Evolutionary conservation across 2,329 filamentous ascomycete genomes (phyloP).

Genomic region (Monilinia vaccinii-corymbosi): DNA sequence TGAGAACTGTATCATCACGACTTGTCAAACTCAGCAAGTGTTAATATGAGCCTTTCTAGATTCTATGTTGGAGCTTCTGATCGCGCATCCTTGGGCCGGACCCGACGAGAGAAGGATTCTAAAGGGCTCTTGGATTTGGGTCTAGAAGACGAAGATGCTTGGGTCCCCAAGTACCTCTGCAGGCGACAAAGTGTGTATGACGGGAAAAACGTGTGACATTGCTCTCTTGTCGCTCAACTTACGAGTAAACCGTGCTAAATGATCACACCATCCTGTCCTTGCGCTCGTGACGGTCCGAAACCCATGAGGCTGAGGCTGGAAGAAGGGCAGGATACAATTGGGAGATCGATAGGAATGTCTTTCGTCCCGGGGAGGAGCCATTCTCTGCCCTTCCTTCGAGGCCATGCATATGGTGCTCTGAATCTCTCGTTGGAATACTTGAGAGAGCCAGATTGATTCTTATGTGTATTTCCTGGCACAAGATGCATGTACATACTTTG

Average conservation of each 20-base stretch:
- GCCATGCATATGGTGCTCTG: neutral
- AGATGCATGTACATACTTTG: too few species aligned
- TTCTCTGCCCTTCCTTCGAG: too few species aligned
- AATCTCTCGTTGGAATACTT: neutral
- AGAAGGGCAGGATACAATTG: neutral
- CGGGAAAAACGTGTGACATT: neutral
- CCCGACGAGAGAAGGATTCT: neutral
- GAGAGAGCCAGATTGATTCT: neutral
- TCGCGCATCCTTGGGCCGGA: neutral
- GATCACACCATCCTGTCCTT: neutral
- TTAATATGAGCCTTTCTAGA: too few species aligned
- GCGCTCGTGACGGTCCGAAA: neutral
- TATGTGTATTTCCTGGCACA: neutral
- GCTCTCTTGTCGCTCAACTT: neutral
- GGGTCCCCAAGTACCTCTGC: neutral
- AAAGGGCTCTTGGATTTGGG: neutral
- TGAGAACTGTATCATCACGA: neutral
- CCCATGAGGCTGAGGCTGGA: neutral
- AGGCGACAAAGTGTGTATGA: neutral
- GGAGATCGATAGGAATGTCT: neutral
- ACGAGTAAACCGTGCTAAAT: neutral
- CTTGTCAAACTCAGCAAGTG: neutral
- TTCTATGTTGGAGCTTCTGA: neutral
- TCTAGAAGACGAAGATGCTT: neutral
- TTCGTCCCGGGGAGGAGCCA: neutral